Evolutionary conservation across 768 basidiomycete genomes (phyloP).

Genomic region (Harrya chromipes): DNA sequence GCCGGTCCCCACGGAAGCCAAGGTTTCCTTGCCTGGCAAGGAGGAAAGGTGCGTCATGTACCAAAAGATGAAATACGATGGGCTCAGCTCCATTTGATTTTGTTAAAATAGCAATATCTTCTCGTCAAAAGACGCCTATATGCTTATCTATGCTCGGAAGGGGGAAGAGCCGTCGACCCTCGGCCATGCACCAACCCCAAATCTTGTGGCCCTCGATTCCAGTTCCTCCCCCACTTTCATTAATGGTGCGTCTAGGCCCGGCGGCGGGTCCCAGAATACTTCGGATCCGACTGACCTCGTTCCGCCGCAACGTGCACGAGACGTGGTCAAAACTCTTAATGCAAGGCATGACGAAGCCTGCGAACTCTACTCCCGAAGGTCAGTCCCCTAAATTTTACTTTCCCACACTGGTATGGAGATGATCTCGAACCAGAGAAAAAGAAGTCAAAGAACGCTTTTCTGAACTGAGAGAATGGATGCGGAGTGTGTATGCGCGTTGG

Average conservation of each 20-base stretch:
- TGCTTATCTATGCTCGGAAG: conserved; percentile 82
- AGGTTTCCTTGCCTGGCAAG: conserved; percentile 22
- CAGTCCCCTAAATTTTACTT: conserved; percentile 23
- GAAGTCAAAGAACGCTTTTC: conserved; percentile 44
- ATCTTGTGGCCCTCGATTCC: conserved; percentile 15
- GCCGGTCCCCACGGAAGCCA: conserved; percentile 18
- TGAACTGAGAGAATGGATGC: conserved; percentile 50
- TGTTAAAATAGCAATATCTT: conserved; percentile 41
- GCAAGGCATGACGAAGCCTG: conserved; percentile 51
- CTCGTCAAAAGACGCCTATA: conserved; percentile 87
- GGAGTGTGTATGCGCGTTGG: conserved; percentile 65
- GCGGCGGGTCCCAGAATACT: conserved; percentile 5
- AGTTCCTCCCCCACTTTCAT: conserved; percentile 13
- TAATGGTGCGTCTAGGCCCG: conserved; percentile 20
- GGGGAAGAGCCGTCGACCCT: conserved; percentile 13
- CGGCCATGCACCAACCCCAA: conserved; percentile 15
- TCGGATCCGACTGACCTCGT: conserved; percentile 25
- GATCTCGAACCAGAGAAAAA: conserved; percentile 38
- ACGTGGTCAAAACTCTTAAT: conserved; percentile 56
- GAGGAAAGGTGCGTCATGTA: conserved; percentile 78
- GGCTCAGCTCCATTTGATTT: conserved; percentile 19
- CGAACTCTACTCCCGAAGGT: conserved; percentile 47
- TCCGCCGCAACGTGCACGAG: conserved; percentile 55
- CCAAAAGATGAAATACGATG: conserved; percentile 41
- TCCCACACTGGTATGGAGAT: conserved; percentile 15